These are phyloP conservation scores for Rhynchospora breviuscula DNA, from an alignment of 176 grass and related monocot species.

Conservation along the genomic window DNA sequence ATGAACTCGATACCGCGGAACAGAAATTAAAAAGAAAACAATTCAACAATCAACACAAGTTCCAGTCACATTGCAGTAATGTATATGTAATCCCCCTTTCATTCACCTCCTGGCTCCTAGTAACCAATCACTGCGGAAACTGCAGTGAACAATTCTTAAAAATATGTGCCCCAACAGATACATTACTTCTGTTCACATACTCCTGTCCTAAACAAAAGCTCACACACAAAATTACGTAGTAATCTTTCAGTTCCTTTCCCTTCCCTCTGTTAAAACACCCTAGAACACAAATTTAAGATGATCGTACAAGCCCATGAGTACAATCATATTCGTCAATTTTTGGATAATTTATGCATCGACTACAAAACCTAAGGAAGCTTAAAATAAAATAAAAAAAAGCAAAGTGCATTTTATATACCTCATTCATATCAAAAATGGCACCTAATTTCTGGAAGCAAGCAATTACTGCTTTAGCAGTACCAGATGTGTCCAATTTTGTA, in stretches of 20 bases:
- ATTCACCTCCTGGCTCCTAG: not conserved
- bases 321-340: not conserved
- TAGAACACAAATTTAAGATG: not conserved
- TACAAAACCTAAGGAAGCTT: not conserved
- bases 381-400: constrained; percentile 5
- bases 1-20: not conserved
- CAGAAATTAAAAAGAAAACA: not conserved
- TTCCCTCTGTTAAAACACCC: not conserved
- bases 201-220: not conserved
- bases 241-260: not conserved
- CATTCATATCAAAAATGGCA: constrained; percentile 52
- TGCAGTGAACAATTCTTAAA: not conserved
- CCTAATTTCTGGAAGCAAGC: constrained; percentile 85
- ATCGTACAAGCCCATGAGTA: not conserved
- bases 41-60: not conserved
- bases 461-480: constrained; percentile 86
- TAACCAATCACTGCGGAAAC: not conserved
- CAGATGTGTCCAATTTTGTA: constrained; percentile 77
- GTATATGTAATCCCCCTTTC: not conserved
- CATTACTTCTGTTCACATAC: not conserved
- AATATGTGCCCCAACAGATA: not conserved
- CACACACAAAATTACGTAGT: not conserved
- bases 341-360: not conserved
- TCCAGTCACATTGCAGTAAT: not conserved
- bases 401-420: constrained; percentile 36